Evolutionary conservation across 257 asterid genomes (phyloP), one percentile per base, ranked within the genome.

Genomic region (Anisodus tanguticus): DNA sequence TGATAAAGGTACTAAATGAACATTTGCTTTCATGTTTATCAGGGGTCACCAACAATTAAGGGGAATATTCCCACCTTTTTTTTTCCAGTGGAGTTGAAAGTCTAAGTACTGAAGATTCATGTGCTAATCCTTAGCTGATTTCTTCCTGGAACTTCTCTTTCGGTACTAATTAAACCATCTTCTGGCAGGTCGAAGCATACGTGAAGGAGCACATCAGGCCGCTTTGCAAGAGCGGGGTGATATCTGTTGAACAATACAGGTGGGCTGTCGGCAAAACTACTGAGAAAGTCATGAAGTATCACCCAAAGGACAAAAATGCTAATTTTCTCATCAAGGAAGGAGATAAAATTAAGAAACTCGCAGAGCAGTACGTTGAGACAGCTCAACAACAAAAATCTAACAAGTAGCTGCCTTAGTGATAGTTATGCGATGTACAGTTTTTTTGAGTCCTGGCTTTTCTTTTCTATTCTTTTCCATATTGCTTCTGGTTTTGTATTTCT

Each of bases 281-380:
- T 78, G 99, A 97, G 91, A 97, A 97, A 85, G 98, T 97, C 43
- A 91, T 95, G 98, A 97, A 93, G 87, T 93, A 90, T 86, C 99
- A 97, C 86, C 87, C 95, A 1, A 93, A 93, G 90, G 98, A 92
- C 86, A 93, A 89, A 74, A 93, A 88, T 41, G 99, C 99, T 7
- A 93, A 93, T 89, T 97, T 97, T 84, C 98, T 97, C 83, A 92
- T 97, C 88, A 97, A 92, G 88, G 99, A 95, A 92, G 98, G 99
- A 41, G 97, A 97, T 68, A 97, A 92, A 83, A 98, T 97, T 87
- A 97, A 95, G 94, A 97, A 92, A 87, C 93, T 97, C 19, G 99
- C 99, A 0, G 95, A 91, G 89, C 95, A 95, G 85, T 97, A 97
- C 8, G 91, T 93, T 35, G 98, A 95, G 89, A 84, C 98, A 47